Percentiles rank a stretch among this genome's conserved stretches.
Conservation (phyloP, 75 land plant genomes). For the Isoetes taiwanensis region DNA sequence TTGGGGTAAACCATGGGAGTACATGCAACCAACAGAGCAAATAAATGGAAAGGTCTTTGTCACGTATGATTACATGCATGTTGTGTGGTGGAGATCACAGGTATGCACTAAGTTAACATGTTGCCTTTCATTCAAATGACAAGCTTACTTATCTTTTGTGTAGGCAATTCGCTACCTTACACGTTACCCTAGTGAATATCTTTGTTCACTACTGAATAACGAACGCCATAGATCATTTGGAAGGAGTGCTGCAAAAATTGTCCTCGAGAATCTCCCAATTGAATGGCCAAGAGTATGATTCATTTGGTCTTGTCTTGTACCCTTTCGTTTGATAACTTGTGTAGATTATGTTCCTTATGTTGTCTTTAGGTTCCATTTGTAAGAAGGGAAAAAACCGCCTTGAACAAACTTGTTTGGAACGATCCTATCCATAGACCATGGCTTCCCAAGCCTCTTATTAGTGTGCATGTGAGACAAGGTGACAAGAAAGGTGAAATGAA, state of each 20-base stretch:
- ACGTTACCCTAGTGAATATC: slow-evolving; percentile 63
- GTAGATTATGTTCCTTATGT: neutral
- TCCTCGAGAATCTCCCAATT: slow-evolving; percentile 17
- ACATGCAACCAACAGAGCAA: slow-evolving; percentile 71
- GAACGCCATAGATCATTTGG: slow-evolving; percentile 85
- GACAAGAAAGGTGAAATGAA: slow-evolving; percentile 68
- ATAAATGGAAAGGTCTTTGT: slow-evolving; percentile 45
- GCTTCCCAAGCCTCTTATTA: slow-evolving; percentile 63
- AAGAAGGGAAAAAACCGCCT: too few relatives aligned
- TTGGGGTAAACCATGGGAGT: slow-evolving; percentile 80
- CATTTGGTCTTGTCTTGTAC: too few relatives aligned
- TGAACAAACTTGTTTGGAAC: slow-evolving; percentile 61
- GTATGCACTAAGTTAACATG: slow-evolving; percentile 17
- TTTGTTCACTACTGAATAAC: slow-evolving; percentile 45
- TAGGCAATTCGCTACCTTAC: slow-evolving; percentile 47
- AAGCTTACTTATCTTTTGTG: neutral
- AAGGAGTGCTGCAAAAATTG: slow-evolving; percentile 51
- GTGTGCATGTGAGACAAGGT: slow-evolving; percentile 87
- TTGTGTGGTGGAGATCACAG: slow-evolving; percentile 91
- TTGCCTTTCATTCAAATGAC: too few relatives aligned
- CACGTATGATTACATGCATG: slow-evolving; percentile 49
- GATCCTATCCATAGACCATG: slow-evolving; percentile 57
- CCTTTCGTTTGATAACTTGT: neutral
- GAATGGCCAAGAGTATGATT: slow-evolving; percentile 22
- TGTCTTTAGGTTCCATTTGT: neutral